A percentile compares a stretch with the other conserved stretches of the same genome.
phyloP scores from a whole-genome alignment of 2,329 filamentous ascomycete genomes.

The Waltergamsia citrina region DNA sequence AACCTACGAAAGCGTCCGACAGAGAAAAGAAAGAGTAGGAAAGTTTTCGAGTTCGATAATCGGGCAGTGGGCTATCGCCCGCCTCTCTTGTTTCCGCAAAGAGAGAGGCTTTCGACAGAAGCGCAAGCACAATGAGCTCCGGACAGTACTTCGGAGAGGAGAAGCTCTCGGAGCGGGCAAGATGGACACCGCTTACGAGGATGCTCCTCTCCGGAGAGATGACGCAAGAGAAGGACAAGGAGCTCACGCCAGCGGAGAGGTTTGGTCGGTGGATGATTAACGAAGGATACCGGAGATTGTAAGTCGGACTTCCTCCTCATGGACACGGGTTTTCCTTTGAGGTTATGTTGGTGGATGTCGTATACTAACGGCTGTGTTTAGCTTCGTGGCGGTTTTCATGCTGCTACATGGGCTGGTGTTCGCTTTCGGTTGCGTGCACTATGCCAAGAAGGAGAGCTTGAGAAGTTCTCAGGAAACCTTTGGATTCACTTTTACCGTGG shows the following conservation, averaged over 20 bases:
- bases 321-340: too few relatives aligned
- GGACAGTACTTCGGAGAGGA: conserved; percentile 15
- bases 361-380: conserved; percentile 20
- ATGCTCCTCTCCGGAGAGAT: conserved; percentile 80
- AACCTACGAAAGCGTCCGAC: too few relatives aligned
- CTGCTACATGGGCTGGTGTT: conserved; percentile 69
- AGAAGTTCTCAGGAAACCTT: conserved; percentile 57
- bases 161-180: conserved; percentile 55
- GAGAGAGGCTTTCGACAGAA: too few relatives aligned
- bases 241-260: conserved; percentile 59
- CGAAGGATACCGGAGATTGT: conserved; percentile 75
- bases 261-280: conserved; percentile 87
- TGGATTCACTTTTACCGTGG: conserved; percentile 68
- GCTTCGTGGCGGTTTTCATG: conserved; percentile 70
- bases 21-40: too few relatives aligned
- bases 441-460: conserved; percentile 67
- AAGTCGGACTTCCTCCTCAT: conserved; percentile 31
- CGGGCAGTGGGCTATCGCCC: too few relatives aligned
- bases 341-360: too few relatives aligned
- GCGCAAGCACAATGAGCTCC: too few relatives aligned
- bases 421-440: conserved; percentile 71
- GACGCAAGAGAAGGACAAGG: conserved; percentile 62
- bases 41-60: too few relatives aligned
- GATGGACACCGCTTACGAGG: conserved; percentile 74
- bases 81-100: too few relatives aligned